Percentiles rank a stretch among this genome's conserved stretches.
Conservation (phyloP, 1,139 yeast genomes). For the Hyphopichia burtonii region DNA sequence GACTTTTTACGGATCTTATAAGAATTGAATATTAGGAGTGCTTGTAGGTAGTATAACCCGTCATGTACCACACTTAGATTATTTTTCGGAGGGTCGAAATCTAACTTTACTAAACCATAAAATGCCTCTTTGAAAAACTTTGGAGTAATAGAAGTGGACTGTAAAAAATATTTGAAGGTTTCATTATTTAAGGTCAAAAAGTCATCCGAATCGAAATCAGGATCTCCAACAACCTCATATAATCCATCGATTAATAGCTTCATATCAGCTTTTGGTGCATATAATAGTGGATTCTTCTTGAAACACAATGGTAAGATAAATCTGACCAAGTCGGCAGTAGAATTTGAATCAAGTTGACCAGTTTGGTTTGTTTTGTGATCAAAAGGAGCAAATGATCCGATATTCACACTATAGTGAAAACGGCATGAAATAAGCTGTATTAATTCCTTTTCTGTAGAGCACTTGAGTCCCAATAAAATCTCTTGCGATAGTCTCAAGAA, state of each 20-base stretch:
- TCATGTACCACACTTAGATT: slow-evolving; percentile 20
- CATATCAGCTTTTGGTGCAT: slow-evolving; percentile 63
- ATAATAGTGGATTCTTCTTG: slow-evolving; percentile 56
- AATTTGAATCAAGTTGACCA: slow-evolving; percentile 29
- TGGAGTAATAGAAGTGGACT: slow-evolving; percentile 46
- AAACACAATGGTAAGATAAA: slow-evolving; percentile 65
- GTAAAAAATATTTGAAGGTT: slow-evolving; percentile 51
- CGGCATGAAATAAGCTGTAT: slow-evolving; percentile 78
- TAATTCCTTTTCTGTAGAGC: slow-evolving; percentile 43
- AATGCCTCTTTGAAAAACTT: slow-evolving; percentile 55
- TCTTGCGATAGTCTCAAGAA: slow-evolving; percentile 62
- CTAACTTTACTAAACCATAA: slow-evolving; percentile 50
- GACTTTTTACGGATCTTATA: slow-evolving; percentile 69
- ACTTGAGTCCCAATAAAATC: slow-evolving; percentile 45
- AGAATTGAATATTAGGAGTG: slow-evolving; percentile 61
- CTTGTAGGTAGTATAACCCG: slow-evolving; percentile 76
- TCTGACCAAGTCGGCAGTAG: slow-evolving; percentile 58
- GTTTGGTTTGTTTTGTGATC: slow-evolving; percentile 63
- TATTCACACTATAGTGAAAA: slow-evolving; percentile 63
- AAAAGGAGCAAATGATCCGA: slow-evolving; percentile 59
- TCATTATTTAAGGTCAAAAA: slow-evolving; percentile 43
- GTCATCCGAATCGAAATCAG: slow-evolving; percentile 40
- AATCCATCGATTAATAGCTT: slow-evolving; percentile 71
- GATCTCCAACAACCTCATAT: slow-evolving; percentile 72
- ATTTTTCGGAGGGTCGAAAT: slow-evolving; percentile 22